Evolutionary conservation across 345 rosid species (phyloP).

Genomic region (Hirschfeldia incana): DNA sequence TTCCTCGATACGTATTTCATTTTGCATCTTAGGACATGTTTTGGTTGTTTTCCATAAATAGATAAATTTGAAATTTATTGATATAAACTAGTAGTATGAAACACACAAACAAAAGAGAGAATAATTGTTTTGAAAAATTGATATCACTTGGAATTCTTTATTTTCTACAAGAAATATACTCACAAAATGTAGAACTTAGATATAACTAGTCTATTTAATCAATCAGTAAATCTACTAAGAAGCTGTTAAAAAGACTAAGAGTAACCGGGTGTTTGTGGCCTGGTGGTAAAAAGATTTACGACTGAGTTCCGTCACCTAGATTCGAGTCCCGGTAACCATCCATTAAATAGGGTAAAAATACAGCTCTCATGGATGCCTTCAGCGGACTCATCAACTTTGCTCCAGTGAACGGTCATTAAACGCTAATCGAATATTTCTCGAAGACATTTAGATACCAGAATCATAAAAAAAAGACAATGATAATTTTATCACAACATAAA

Average conservation of each 20-base stretch:
- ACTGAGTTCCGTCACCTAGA: too few species aligned
- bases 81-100: background rate
- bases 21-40: background rate
- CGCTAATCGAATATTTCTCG: too few species aligned
- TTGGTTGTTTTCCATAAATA: background rate
- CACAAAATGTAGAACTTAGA: background rate
- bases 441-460: too few species aligned
- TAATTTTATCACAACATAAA: background rate
- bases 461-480: too few species aligned
- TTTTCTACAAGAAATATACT: background rate
- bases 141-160: background rate
- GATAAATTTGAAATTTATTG: background rate
- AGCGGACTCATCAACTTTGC: too few species aligned
- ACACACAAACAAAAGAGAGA: background rate
- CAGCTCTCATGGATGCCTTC: too few species aligned
- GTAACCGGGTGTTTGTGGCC: too few species aligned
- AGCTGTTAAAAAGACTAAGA: background rate
- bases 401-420: too few species aligned
- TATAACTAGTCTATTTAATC: background rate
- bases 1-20: background rate
- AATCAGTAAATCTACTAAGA: background rate
- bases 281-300: too few species aligned
- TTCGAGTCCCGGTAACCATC: too few species aligned
- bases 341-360: too few species aligned
- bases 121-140: background rate